A percentile compares a stretch with the other conserved stretches of the same genome.
Evolutionary conservation across 169 alveolate species (phyloP).

Genomic region (Cryptosporidium viatorum): DNA sequence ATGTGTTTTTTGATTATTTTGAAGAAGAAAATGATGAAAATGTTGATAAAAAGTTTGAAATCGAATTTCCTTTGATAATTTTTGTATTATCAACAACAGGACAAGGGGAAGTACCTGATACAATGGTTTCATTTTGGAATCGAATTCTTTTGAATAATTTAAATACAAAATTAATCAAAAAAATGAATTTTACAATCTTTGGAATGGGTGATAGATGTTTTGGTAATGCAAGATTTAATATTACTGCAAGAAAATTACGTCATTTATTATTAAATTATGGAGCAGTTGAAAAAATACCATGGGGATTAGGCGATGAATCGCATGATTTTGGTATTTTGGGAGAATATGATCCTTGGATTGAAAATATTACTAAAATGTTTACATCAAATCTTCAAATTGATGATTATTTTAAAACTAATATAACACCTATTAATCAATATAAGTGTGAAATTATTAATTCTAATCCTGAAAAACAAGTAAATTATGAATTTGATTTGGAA

Average conservation of each 20-base stretch:
- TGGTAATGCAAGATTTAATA: slow-evolving; percentile 58
- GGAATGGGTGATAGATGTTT: slow-evolving; percentile 74
- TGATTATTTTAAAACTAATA: background rate
- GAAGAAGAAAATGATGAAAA: background rate
- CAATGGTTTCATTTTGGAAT: slow-evolving; percentile 67
- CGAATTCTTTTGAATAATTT: slow-evolving; percentile 32
- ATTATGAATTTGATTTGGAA: slow-evolving; percentile 26
- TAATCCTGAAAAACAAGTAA: background rate
- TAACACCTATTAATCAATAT: background rate
- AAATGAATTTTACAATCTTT: slow-evolving; percentile 36
- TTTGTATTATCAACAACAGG: slow-evolving; percentile 73
- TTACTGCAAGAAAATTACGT: slow-evolving; percentile 51
- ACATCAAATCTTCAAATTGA: background rate
- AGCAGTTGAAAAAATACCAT: slow-evolving; percentile 31
- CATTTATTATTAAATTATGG: slow-evolving; percentile 41
- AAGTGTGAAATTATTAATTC: background rate
- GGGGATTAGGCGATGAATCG: slow-evolving; percentile 75
- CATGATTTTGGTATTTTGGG: slow-evolving; percentile 72
- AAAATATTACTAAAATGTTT: slow-evolving; percentile 14
- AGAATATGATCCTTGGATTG: slow-evolving; percentile 73
- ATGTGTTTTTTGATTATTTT: slow-evolving; percentile 46
- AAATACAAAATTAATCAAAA: slow-evolving; percentile 8
- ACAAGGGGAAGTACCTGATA: slow-evolving; percentile 73
- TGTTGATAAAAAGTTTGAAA: background rate
- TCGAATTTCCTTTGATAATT: slow-evolving; percentile 39